Percentiles rank a stretch among this genome's conserved stretches.
Evolutionary conservation across 108 stramenopile species (phyloP).

Genomic region (Schizochytrium sp.): DNA sequence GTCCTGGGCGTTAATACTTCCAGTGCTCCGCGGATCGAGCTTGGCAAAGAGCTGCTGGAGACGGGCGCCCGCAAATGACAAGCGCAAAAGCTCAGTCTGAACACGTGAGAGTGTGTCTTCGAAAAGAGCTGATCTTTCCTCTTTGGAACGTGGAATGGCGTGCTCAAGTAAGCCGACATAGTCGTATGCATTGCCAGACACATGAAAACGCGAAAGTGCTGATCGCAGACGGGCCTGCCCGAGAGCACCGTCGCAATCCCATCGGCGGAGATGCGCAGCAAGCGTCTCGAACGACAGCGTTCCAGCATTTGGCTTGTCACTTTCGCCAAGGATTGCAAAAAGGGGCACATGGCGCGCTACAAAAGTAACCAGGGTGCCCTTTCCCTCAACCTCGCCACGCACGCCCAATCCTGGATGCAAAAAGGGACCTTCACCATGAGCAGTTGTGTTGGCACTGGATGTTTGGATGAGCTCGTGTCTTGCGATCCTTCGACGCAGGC

Average conservation of each 20-base stretch:
- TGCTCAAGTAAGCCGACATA: not conserved
- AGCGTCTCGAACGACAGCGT: not conserved
- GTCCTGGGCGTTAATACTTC: not conserved
- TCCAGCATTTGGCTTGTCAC: not conserved
- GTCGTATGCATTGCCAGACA: not conserved
- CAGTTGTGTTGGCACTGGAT: too few species aligned
- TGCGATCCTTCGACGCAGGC: too few species aligned
- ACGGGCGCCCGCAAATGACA: not conserved
- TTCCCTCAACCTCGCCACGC: too few species aligned
- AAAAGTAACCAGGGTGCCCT: too few species aligned
- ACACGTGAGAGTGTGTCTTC: not conserved
- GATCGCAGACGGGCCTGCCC: not conserved
- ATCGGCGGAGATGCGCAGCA: not conserved
- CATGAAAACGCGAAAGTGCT: not conserved
- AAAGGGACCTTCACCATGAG: too few species aligned
- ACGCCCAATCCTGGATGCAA: too few species aligned
- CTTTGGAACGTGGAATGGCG: not conserved
- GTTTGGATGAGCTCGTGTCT: too few species aligned
- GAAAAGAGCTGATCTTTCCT: not conserved
- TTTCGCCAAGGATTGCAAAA: too few species aligned
- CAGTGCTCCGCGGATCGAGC: not conserved
- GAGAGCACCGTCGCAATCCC: not conserved
- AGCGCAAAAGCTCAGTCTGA: not conserved
- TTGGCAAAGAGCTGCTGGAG: not conserved
- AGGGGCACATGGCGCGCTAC: too few species aligned